Conservation (phyloP, 768 basidiomycete genomes). For the Kwoniella mangroviensis region DNA sequence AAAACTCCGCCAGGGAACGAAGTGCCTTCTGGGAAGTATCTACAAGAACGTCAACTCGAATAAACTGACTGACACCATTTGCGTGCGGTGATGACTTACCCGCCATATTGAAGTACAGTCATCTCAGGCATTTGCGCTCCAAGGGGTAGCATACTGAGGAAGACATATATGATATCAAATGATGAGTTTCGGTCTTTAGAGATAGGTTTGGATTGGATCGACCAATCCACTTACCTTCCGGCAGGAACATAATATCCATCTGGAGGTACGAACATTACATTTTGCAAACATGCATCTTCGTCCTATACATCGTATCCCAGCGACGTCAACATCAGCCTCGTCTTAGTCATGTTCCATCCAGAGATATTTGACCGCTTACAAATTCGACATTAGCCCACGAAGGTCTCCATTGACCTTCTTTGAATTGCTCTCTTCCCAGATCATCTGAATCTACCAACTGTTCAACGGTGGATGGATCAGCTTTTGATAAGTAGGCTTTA, state of each 20-base stretch:
- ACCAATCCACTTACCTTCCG: slow-evolving; percentile 43
- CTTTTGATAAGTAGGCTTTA: slow-evolving; percentile 34
- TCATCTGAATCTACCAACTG: slow-evolving; percentile 32
- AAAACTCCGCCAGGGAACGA: slow-evolving; percentile 55
- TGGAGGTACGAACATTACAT: slow-evolving; percentile 36
- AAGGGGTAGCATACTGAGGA: slow-evolving; percentile 42
- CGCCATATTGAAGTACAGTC: slow-evolving; percentile 55
- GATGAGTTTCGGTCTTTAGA: neutral
- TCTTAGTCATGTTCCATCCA: too few species aligned
- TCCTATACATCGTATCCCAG: slow-evolving; percentile 26
- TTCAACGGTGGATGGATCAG: slow-evolving; percentile 37
- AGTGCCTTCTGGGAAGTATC: slow-evolving; percentile 55
- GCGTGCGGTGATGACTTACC: slow-evolving; percentile 30
- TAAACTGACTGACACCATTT: too few species aligned
- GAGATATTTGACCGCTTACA: slow-evolving; percentile 30
- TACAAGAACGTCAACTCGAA: neutral
- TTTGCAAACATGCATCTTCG: slow-evolving; percentile 47
- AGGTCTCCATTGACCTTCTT: slow-evolving; percentile 49
- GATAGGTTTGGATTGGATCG: neutral
- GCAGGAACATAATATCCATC: slow-evolving; percentile 51
- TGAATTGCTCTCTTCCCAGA: slow-evolving; percentile 36
- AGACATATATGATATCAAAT: neutral
- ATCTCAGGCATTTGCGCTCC: slow-evolving; percentile 51
- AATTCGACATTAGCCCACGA: slow-evolving; percentile 53
- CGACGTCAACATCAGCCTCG: too few species aligned